Evolutionary conservation across 2,329 filamentous ascomycete species (phyloP).

Genomic region (Cladosporium sp.): DNA sequence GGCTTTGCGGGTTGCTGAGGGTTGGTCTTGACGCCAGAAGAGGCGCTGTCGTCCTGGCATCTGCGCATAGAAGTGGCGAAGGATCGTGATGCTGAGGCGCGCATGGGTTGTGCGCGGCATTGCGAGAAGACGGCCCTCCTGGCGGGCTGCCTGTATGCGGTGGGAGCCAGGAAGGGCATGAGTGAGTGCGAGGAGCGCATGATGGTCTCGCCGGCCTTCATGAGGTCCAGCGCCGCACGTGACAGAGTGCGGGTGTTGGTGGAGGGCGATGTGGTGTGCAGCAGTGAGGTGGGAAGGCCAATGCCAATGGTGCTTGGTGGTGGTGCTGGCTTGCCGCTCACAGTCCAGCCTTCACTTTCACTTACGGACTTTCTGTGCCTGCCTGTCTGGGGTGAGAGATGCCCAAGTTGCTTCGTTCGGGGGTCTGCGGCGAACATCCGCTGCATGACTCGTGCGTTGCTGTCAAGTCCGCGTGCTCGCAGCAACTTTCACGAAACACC

Average conservation of each 20-base stretch:
- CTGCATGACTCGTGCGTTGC: constrained; percentile 10
- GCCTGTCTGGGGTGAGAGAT: constrained; percentile 1
- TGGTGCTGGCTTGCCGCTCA: background rate
- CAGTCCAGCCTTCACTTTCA: background rate
- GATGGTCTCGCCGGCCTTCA: constrained; percentile 32
- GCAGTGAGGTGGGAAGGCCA: background rate
- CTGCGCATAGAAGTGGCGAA: constrained; percentile 24
- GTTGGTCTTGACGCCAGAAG: constrained; percentile 17
- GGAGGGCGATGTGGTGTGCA: background rate
- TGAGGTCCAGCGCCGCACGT: constrained; percentile 23
- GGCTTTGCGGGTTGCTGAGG: constrained; percentile 22
- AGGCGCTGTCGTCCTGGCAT: constrained; percentile 18
- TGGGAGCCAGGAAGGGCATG: constrained; percentile 27
- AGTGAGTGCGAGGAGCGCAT: constrained; percentile 31
- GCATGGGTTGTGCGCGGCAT: constrained; percentile 20
- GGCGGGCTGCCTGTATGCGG: constrained; percentile 21
- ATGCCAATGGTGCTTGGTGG: background rate
- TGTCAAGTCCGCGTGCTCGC: background rate
- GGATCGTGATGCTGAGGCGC: constrained; percentile 22
- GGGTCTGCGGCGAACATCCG: constrained; percentile 19
- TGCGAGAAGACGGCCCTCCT: constrained; percentile 21
- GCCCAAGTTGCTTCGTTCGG: background rate
- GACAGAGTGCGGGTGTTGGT: background rate
- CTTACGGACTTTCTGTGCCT: constrained; percentile 3
- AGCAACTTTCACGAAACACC: constrained; percentile 8